Evolutionary conservation across 108 stramenopile genomes (phyloP).

Genomic region (Cylindrotheca fusiformis): DNA sequence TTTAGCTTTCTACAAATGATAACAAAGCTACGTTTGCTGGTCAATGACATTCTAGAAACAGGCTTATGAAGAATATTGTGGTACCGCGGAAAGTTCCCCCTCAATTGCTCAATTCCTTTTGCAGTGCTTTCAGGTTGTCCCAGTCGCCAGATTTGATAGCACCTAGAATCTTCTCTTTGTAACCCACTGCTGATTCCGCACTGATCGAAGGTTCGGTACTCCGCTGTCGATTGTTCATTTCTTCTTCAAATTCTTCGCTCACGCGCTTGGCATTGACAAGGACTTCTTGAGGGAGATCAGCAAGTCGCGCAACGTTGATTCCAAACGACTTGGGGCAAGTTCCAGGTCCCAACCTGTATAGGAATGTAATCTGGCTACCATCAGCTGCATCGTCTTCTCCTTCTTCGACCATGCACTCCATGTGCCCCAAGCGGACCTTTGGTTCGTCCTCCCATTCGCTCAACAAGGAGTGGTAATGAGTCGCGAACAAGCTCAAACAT

Average conservation of each 20-base stretch:
- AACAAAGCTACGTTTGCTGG: too few species aligned
- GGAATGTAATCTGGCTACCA: constrained; percentile 89
- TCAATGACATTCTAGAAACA: too few species aligned
- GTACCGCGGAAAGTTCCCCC: too few species aligned
- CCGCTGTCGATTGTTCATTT: constrained; percentile 34
- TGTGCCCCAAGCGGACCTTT: constrained; percentile 92
- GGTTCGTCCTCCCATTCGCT: constrained; percentile 89
- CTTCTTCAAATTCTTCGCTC: constrained; percentile 76
- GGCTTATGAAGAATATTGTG: too few species aligned
- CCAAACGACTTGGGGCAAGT: constrained; percentile 96
- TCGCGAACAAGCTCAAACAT: constrained; percentile 96
- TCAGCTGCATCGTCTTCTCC: constrained; percentile 27
- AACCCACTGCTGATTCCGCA: not conserved
- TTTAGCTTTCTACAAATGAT: too few species aligned
- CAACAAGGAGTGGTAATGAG: constrained; percentile 97
- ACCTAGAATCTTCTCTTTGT: constrained; percentile 1
- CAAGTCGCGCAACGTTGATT: constrained; percentile 98
- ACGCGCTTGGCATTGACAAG: constrained; percentile 73
- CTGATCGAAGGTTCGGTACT: not conserved
- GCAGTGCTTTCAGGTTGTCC: constrained; percentile 4
- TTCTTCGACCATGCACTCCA: constrained; percentile 94
- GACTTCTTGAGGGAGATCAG: constrained; percentile 94
- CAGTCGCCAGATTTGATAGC: constrained; percentile 10
- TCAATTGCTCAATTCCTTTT: constrained; percentile 8
- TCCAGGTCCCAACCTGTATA: constrained; percentile 95